Conservation (phyloP, 2,329 filamentous ascomycete genomes). For the Spiromastix sp. region DNA sequence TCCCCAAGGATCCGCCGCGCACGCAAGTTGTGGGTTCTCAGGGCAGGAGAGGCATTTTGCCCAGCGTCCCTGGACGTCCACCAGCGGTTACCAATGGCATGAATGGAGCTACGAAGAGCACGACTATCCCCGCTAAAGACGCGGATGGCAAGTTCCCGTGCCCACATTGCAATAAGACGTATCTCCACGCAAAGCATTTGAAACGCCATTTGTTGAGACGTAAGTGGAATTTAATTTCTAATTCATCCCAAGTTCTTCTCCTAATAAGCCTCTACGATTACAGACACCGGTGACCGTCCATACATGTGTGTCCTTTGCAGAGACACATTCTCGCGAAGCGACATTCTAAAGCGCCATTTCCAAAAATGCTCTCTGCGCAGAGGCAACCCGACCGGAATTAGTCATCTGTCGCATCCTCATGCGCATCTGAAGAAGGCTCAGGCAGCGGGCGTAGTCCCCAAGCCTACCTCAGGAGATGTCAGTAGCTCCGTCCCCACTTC, state of each 20-base stretch:
- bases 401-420: conserved; percentile 86
- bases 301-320: conserved; percentile 98
- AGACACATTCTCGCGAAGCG: conserved; percentile 94
- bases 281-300: conserved; percentile 93
- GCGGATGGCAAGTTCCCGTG: conserved; percentile 97
- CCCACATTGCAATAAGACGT: conserved; percentile 96
- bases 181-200: conserved; percentile 91
- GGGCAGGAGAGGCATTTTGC: conserved; percentile 80
- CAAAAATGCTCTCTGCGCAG: conserved; percentile 96
- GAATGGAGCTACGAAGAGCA: conserved; percentile 60
- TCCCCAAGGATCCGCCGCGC: conserved; percentile 33
- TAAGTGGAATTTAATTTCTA: conserved; percentile 47
- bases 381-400: conserved; percentile 89
- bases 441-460: conserved; percentile 32
- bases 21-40: conserved; percentile 94
- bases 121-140: conserved; percentile 84
- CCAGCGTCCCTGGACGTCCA: conserved; percentile 78
- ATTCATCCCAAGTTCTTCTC: conserved; percentile 5
- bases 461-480: conserved; percentile 35
- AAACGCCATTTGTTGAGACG: conserved; percentile 93
- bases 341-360: conserved; percentile 97
- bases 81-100: conserved; percentile 56
- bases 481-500: conserved; percentile 33
- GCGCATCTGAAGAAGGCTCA: conserved; percentile 70
- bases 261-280: conserved; percentile 18